These are phyloP conservation scores for Cornus florida DNA, from an alignment of 148 eudicot genomes.

Conservation along the genomic window DNA sequence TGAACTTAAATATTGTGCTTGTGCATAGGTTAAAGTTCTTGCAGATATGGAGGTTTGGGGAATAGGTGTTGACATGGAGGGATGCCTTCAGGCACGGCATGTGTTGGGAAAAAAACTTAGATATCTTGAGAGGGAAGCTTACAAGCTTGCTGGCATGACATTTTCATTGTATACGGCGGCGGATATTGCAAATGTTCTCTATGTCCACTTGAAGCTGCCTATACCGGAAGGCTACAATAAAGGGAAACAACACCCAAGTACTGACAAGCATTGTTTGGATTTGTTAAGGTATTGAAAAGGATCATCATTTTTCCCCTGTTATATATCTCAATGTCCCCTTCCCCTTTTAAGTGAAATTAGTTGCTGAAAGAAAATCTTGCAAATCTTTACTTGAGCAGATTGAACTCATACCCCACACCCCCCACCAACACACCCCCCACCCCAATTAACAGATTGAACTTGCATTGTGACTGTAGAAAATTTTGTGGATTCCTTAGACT, in stretches of 20 bases:
- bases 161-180: conserved; percentile 87
- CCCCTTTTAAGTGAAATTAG: conserved; percentile 8
- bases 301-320: background rate
- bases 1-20: conserved; percentile 1
- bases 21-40: conserved; percentile 75
- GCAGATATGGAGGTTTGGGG: conserved; percentile 95
- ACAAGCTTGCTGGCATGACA: conserved; percentile 78
- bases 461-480: background rate
- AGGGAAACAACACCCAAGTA: conserved; percentile 87
- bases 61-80: conserved; percentile 97
- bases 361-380: background rate
- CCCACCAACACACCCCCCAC: too few relatives aligned
- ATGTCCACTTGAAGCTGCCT: conserved; percentile 82
- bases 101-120: conserved; percentile 72
- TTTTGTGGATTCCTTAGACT: background rate
- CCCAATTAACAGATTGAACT: background rate
- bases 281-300: conserved; percentile 57
- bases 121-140: conserved; percentile 88
- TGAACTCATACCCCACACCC: background rate
- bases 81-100: conserved; percentile 82
- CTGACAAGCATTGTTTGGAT: conserved; percentile 92
- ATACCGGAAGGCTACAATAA: conserved; percentile 69
- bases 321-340: conserved; percentile 1
- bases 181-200: conserved; percentile 93
- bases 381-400: background rate